Base-by-base conservation (phyloP, 1,139 yeast species). In the Lodderomyces beijingensis region DNA sequence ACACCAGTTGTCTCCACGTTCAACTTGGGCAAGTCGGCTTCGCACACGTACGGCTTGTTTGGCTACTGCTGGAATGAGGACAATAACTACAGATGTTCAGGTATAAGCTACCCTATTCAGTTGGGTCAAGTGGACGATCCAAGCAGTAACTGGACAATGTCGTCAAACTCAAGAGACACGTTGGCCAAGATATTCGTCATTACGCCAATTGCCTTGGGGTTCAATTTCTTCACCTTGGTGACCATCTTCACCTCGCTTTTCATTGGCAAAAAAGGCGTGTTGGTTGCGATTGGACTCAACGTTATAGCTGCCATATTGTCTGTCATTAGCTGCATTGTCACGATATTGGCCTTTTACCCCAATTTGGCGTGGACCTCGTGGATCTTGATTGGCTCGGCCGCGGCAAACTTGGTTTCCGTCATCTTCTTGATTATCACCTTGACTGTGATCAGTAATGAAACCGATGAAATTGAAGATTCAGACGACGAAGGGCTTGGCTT, bases 121-220 rank as follows among this genome's bases (percentile, higher is more conserved):
- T 42, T 59, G 13, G 46, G 56, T 23, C 29, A 36, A 5, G 36
- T 46, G 10, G 45, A 47, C 16, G 50, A 46, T 15, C 38, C 46
- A 10, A 25, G 43, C 11, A 18, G 32, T 13, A 46, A 46, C 38
- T 64, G 68, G 67, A 28, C 50, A 3, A 50, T 62, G 35, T 40
- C 45, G 12, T 16, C 34, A 2, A 20, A 36, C 27, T 79, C 87
- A 1, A 68, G 95, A 44, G 72, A 70, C 41, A 67, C 77, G 2
- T 70, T 89, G 34, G 80, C 93, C 3, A 77, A 78, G 43, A 66
- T 86, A 30, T 67, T 91, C 35, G 75, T 89, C 28, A 76, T 86
- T 13, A 88, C 84, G 43, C 95, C 94, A 1, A 76, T 89, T 21
- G 86, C 95, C 3, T 77, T 86, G 11, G 95, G 89, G 0, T 64